Evolutionary conservation across 257 asterid species (phyloP).

Genomic region (Ballota nigra): DNA sequence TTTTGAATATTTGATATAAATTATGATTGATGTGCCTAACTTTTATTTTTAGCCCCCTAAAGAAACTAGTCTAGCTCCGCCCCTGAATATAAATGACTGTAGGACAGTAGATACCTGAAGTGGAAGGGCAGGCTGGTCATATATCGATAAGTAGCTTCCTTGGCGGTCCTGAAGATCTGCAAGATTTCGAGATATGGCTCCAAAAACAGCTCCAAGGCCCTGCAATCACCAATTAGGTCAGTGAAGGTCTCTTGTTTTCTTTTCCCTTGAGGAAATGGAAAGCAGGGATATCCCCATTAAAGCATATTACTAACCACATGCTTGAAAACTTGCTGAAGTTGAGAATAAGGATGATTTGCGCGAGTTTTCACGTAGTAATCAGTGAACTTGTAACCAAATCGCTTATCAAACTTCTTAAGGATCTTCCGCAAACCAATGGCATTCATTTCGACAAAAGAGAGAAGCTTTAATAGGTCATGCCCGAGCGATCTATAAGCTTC

Average conservation of each 20-base stretch:
- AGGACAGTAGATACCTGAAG: conserved; percentile 49
- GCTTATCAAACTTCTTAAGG: conserved; percentile 94
- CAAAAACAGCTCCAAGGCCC: conserved; percentile 99
- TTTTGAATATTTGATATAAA: too few species aligned
- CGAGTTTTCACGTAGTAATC: conserved; percentile 95
- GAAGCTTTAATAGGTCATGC: conserved; percentile 82
- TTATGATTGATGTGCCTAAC: not conserved
- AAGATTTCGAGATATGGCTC: conserved; percentile 97
- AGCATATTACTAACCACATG: conserved; percentile 93
- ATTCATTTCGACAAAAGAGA: conserved; percentile 82
- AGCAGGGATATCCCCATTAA: not conserved
- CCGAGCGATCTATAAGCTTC: conserved; percentile 88
- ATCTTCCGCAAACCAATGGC: conserved; percentile 92
- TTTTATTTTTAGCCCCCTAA: not conserved
- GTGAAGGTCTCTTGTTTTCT: not conserved
- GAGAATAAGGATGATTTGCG: conserved; percentile 98
- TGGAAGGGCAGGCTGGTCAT: conserved; percentile 84
- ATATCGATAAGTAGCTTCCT: conserved; percentile 96
- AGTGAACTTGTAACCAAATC: conserved; percentile 86
- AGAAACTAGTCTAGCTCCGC: not conserved
- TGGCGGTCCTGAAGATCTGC: conserved; percentile 94
- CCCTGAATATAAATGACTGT: not conserved
- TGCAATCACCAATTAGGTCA: conserved; percentile 34
- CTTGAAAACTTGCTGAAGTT: conserved; percentile 95
- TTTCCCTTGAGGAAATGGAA: not conserved